Conservation (phyloP, 2,329 filamentous ascomycete species). For the Fusarium aywerte region DNA sequence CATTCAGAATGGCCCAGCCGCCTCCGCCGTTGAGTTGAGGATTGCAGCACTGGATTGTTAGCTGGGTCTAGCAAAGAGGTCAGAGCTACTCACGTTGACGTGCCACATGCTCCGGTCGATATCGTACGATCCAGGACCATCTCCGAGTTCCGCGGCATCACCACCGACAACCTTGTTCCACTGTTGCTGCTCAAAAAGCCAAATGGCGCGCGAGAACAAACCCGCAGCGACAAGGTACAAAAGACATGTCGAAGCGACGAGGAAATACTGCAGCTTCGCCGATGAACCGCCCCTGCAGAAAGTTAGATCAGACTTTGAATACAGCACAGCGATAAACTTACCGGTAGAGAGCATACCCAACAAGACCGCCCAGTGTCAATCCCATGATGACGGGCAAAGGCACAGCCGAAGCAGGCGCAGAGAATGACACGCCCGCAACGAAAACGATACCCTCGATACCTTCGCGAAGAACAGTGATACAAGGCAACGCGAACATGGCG, state of each 20-base stretch:
- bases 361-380: constrained; percentile 69
- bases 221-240: constrained; percentile 87
- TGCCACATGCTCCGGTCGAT: constrained; percentile 84
- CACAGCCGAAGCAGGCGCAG: constrained; percentile 78
- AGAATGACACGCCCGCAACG: constrained; percentile 83
- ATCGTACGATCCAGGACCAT: constrained; percentile 81
- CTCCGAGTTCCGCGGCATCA: constrained; percentile 61
- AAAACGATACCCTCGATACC: constrained; percentile 91
- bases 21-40: constrained; percentile 76
- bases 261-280: constrained; percentile 72
- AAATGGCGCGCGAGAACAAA: constrained; percentile 80
- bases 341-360: constrained; percentile 84
- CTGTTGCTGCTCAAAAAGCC: constrained; percentile 76
- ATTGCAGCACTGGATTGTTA: constrained; percentile 74
- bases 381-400: constrained; percentile 81
- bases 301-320: constrained; percentile 1
- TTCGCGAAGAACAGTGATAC: constrained; percentile 86
- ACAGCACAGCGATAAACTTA: constrained; percentile 50
- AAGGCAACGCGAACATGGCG: constrained; percentile 86
- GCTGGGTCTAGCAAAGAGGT: background rate
- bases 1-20: constrained; percentile 89
- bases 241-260: constrained; percentile 84
- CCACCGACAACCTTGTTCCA: constrained; percentile 75
- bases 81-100: constrained; percentile 73
- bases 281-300: constrained; percentile 55